These are phyloP conservation scores for Lactarius sp. DNA, from an alignment of 768 basidiomycete genomes.

Conservation along the genomic window DNA sequence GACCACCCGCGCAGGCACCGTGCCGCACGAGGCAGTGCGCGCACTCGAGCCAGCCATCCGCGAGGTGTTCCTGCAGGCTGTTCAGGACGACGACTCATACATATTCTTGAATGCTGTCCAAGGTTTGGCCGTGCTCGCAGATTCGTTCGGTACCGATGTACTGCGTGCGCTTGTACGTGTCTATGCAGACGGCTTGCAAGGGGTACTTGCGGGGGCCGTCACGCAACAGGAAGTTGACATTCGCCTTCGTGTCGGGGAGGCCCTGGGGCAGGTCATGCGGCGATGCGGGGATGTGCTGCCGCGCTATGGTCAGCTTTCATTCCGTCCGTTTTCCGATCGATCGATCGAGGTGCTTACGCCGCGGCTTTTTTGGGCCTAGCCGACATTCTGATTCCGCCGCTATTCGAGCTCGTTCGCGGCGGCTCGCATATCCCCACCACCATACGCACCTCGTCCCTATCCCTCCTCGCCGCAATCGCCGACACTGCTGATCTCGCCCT, in stretches of 20 bases:
- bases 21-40: conserved; percentile 39
- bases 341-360: conserved; percentile 20
- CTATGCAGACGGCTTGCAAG: conserved; percentile 54
- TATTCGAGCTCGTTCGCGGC: conserved; percentile 57
- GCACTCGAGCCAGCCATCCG: conserved; percentile 79
- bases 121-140: conserved; percentile 82
- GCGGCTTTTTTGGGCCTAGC: conserved; percentile 38
- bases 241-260: conserved; percentile 78
- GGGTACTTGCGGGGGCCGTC: conserved; percentile 42
- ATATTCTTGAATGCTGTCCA: conserved; percentile 91
- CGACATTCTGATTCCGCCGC: conserved; percentile 63
- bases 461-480: conserved; percentile 70
- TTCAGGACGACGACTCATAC: conserved; percentile 94
- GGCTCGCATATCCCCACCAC: conserved; percentile 55
- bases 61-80: conserved; percentile 76
- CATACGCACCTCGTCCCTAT: conserved; percentile 62
- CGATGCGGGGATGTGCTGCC: conserved; percentile 66
- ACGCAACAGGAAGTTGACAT: conserved; percentile 66
- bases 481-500: conserved; percentile 60
- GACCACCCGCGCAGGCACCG: conserved; percentile 32
- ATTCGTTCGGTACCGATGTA: conserved; percentile 70
- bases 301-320: conserved; percentile 51
- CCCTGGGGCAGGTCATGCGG: conserved; percentile 70
- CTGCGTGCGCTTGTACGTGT: conserved; percentile 58
- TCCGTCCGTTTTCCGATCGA: neutral